Base-by-base conservation (phyloP, 2,329 filamentous ascomycete genomes). In the Cephalotrichum gorgonifer region DNA sequence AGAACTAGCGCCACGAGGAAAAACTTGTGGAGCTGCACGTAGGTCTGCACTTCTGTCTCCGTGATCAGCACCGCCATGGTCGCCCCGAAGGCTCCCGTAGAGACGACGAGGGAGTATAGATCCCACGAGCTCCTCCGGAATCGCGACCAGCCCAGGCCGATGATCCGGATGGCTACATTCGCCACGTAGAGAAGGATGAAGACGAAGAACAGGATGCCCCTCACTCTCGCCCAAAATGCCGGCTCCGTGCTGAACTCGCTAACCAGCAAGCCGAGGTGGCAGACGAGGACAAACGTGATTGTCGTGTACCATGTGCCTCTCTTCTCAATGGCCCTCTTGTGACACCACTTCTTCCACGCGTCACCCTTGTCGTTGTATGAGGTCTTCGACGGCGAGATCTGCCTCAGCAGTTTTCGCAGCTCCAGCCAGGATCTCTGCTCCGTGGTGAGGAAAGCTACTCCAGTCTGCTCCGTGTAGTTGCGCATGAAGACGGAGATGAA, bases 401-500 rank as follows among this genome's bases (percentile, higher is more conserved):
- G 93, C 47, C 88, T 79, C 35, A 98, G 72, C 23, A 96, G 73
- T 66, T 98, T 98, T 50, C 93, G 80, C 56, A 98, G 68, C 64
- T 98, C 93, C 14, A 98, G 78, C 93, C 93, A 98, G 0, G 91
- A 95, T 57, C 93, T 83, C 63, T 98, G 93, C 58, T 98, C 93
- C 1, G 90, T 85, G 1, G 93, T 98, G 58, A 98, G 71, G 63
- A 91, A 98, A 2, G 93, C 93, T 41, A 98, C 93, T 2, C 93
- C 93, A 0, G 93, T 98, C 66, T 97, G 90, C 66, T 98, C 93
- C 0, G 93, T 98, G 66, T 98, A 98, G 64, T 96, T 98, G 53
- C 93, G 88, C 93, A 98, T 98, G 65, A 98, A 98, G 53, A 98
- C 93, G 50, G 93, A 97, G 44, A 98, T 94, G 65, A 98, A 98